Evolutionary conservation across 2,329 filamentous ascomycete species (phyloP).

Genomic region (Cytospora schulzeri): DNA sequence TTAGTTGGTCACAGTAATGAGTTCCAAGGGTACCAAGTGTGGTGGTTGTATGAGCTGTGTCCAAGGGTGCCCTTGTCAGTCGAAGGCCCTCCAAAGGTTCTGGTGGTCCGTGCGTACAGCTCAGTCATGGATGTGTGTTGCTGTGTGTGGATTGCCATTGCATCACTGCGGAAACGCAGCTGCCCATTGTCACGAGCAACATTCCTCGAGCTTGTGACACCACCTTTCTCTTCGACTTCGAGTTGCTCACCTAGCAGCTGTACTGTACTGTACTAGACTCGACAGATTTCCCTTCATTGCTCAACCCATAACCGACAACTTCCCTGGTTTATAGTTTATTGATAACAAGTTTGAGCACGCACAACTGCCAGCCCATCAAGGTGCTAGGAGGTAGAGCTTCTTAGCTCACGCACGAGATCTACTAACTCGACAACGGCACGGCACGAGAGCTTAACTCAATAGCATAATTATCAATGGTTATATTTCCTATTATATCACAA

Average conservation of each 20-base stretch:
- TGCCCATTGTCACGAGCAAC: not conserved
- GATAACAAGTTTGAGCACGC: not conserved
- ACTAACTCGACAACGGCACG: not conserved
- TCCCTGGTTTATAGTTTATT: not conserved
- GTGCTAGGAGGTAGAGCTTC: not conserved
- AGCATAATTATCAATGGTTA: not conserved
- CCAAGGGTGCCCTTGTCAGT: not conserved
- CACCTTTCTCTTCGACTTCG: not conserved
- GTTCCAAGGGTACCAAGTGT: no score
- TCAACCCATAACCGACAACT: not conserved
- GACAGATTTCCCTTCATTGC: not conserved
- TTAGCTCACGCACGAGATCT: not conserved
- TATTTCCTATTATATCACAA: not conserved
- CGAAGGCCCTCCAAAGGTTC: no score
- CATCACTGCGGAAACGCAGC: not conserved
- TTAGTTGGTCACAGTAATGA: no score
- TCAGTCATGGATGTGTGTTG: not conserved
- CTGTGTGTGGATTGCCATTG: not conserved
- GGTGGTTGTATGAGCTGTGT: not conserved
- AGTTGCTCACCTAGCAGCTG: not conserved
- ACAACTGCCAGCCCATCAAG: not conserved
- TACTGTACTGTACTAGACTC: not conserved
- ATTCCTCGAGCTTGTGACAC: conserved; percentile 1
- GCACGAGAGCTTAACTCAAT: not conserved
- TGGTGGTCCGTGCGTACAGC: not conserved